These are phyloP conservation scores for Fabrea salina DNA, from an alignment of 169 alveolate species.

Conservation along the genomic window DNA sequence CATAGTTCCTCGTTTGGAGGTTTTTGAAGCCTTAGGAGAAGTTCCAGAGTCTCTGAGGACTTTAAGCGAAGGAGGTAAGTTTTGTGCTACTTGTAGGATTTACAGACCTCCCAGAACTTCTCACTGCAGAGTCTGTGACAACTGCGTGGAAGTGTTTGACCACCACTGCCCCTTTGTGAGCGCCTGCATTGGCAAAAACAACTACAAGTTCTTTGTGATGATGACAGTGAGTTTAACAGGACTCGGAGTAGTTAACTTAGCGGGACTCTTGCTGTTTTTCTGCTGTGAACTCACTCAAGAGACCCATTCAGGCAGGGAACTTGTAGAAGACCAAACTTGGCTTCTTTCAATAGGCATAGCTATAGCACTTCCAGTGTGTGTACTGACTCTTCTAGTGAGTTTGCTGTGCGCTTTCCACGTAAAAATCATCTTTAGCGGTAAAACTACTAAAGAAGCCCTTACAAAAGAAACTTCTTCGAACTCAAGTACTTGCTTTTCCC, in stretches of 20 bases:
- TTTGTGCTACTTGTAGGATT: slow-evolving; percentile 70
- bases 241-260: slow-evolving; percentile 17
- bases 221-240: not conserved
- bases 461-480: too few species aligned
- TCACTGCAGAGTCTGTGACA: slow-evolving; percentile 91
- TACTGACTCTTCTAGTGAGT: not conserved
- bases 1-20: slow-evolving; percentile 13
- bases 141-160: slow-evolving; percentile 90
- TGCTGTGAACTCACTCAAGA: not conserved
- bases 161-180: slow-evolving; percentile 96
- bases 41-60: slow-evolving; percentile 4
- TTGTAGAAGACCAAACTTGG: slow-evolving; percentile 7
- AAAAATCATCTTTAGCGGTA: slow-evolving; percentile 1
- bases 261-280: slow-evolving; percentile 20
- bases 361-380: not conserved
- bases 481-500: too few species aligned
- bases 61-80: not conserved
- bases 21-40: slow-evolving; percentile 18
- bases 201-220: slow-evolving; percentile 60
- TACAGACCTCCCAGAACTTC: slow-evolving; percentile 89
- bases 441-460: slow-evolving; percentile 33
- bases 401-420: slow-evolving; percentile 13
- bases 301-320: not conserved
- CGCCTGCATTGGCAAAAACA: slow-evolving; percentile 87
- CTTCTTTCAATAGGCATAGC: slow-evolving; percentile 1